Base-by-base conservation (phyloP, 495 filamentous ascomycete species). In the Xylaria bambusicola region DNA sequence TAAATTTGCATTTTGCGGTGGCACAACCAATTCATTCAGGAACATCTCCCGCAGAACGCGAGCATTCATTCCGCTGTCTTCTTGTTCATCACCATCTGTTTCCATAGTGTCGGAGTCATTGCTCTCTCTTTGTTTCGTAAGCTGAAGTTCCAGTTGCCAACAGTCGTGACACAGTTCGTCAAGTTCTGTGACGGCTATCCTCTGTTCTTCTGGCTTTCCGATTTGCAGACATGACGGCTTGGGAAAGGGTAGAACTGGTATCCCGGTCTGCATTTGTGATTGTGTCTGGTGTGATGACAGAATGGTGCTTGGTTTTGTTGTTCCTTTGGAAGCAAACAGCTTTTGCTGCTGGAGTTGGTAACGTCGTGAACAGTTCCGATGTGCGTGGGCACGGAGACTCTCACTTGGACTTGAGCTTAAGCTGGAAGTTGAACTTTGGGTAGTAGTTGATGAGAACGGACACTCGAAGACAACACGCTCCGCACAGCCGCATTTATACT, bases 111-210 rank as follows among this genome's bases (percentile, higher is more conserved):
- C 4, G 9, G 36, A 44, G 23, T 9, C 47, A 23, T 36, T 24
- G n/a, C 29, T 26, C 1, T 35, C 31, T 10, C 15, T 51, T 26
- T 33, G 35, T 10, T 44, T 53, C 20, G 6, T n/a, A 20, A 53
- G 48, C 27, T 7, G 40, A 7, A 27, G 15, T 20, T 31, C 10
- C 9, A 36, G 24, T 15, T 42, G 52, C 18, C 56, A 41, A 35
- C 67, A 70, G 58, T 63, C 60, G 20, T 63, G 27, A 31, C 67
- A 70, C 8, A 48, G 21, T 17, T 70, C 67, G n/a, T 62, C 54
- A 13, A 70, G 10, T 2, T 27, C n/a, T 1, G 67, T 62, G 6
- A 47, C 7, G 2, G 12, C 8, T 10, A 18, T 6, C 3, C 47
- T 21, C 53, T 12, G 20, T 36, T 18, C 20, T 27, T 47, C 21